A percentile compares a stretch with the other conserved stretches of the same genome.
Conservation (phyloP, 169 alveolate species). For the Plasmodium gallinaceum region DNA sequence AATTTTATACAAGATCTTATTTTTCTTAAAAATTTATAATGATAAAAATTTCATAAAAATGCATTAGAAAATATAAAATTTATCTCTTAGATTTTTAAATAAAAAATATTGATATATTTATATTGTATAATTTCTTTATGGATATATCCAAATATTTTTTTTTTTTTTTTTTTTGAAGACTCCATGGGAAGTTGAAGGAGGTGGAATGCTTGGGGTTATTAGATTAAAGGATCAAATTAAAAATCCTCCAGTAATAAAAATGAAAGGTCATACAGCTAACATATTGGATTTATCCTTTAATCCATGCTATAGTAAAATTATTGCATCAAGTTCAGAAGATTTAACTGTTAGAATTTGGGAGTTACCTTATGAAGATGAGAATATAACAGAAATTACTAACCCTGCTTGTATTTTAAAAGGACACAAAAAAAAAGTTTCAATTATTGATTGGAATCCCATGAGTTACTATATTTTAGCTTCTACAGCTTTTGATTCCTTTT, state of each 20-base stretch:
- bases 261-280: slow-evolving; percentile 82
- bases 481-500: slow-evolving; percentile 78
- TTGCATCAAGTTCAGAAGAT: slow-evolving; percentile 86
- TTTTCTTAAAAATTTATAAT: no score
- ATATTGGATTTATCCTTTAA: slow-evolving; percentile 82
- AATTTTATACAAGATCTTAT: no score
- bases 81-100: no score
- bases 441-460: slow-evolving; percentile 82
- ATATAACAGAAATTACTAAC: slow-evolving; percentile 36
- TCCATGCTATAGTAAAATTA: slow-evolving; percentile 78
- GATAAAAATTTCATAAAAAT: no score
- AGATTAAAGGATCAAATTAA: slow-evolving; percentile 78
- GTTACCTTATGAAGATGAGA: slow-evolving; percentile 64
- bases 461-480: slow-evolving; percentile 81
- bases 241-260: slow-evolving; percentile 78
- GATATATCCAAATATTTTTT: background rate
- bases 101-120: background rate
- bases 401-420: slow-evolving; percentile 79
- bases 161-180: slow-evolving; percentile 42
- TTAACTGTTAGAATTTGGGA: slow-evolving; percentile 82
- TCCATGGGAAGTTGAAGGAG: slow-evolving; percentile 88
- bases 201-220: slow-evolving; percentile 82
- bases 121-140: background rate
- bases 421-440: slow-evolving; percentile 82
- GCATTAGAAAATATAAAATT: no score